phyloP scores from a whole-genome alignment of 495 filamentous ascomycete genomes.

The Podospora fimiseda region DNA sequence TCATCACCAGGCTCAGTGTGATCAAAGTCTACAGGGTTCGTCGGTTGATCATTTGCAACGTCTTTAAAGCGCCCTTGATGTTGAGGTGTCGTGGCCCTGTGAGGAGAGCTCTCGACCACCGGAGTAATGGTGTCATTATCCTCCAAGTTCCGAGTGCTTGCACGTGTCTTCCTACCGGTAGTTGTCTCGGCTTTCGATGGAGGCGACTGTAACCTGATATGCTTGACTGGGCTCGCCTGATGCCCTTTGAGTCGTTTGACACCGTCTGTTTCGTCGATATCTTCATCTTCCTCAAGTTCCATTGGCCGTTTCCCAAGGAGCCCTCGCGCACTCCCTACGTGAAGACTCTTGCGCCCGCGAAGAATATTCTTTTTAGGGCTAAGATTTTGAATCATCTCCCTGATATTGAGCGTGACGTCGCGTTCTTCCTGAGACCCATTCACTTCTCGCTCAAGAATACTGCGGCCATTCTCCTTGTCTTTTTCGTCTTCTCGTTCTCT shows the following conservation, averaged over 20 bases:
- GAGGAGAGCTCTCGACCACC: conserved; percentile 39
- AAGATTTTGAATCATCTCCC: conserved; percentile 69
- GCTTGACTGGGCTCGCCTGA: conserved; percentile 72
- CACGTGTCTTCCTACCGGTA: conserved; percentile 49
- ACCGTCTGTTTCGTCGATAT: conserved; percentile 54
- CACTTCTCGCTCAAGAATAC: conserved; percentile 44
- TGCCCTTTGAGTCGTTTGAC: conserved; percentile 65
- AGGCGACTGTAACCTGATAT: conserved; percentile 58
- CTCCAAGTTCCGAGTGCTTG: conserved; percentile 36
- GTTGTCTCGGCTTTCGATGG: conserved; percentile 58
- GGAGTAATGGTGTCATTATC: conserved; percentile 31
- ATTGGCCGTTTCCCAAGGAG: conserved; percentile 67
- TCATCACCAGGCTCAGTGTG: conserved; percentile 30
- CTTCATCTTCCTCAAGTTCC: conserved; percentile 66
- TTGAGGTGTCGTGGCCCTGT: conserved; percentile 44
- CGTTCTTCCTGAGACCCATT: conserved; percentile 45
- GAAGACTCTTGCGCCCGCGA: conserved; percentile 66
- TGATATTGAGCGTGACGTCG: conserved; percentile 58
- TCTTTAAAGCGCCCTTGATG: conserved; percentile 46
- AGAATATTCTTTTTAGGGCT: conserved; percentile 68
- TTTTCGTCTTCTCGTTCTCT: conserved; percentile 59
- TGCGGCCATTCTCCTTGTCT: conserved; percentile 52
- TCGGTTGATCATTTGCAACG: conserved; percentile 35
- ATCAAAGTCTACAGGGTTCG: conserved; percentile 41
- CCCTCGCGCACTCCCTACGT: conserved; percentile 67